Base-by-base conservation (phyloP, 768 basidiomycete genomes). In the Russula olivacea region DNA sequence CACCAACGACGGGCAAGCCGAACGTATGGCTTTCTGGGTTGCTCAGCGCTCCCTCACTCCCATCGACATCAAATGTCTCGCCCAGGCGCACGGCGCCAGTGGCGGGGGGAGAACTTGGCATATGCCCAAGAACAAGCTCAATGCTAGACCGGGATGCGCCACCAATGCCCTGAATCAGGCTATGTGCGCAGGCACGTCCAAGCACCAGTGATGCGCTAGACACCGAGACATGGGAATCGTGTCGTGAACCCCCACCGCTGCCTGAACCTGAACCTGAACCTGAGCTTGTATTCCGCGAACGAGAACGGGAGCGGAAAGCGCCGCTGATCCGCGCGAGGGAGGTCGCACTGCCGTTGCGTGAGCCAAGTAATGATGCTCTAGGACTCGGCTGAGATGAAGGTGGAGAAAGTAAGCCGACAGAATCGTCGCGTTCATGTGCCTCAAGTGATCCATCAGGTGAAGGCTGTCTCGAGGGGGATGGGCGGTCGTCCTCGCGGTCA, bases 21-120 rank as follows among this genome's bases (percentile, higher is more conserved):
- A 91, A 91, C 11, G 89, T 91, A 71, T 89, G 80, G 70, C 88
- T 88, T 69, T 89, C 87, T 0, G 79, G 77, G 52, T 79, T 82
- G 67, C 79, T 80, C 57, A 74, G 73, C 21, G 76, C 69, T 49
- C 78, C 81, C 41, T 80, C 77, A 12, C 78, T 66, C 51, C 71
- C 70, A 53, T 82, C 83, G 60, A 79, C 34, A 80, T 78, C 45
- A 83, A 78, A 62, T 21, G 56, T 36, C 2, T 57, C 55, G 10
- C 50, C 55, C 7, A 63, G 36, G 12, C 55, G 50, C 21, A 63
- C 19, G 1, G 61, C 55, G 32, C 61, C 55, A 1, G 41, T 11
- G 4, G 30, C 40, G 1, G n/a, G 55, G 11, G 23, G 23, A 12
- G 47, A 23, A 6, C 36, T 36, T 12, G 2, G 1, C 5, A 48